A percentile compares a stretch with the other conserved stretches of the same genome.
These are phyloP conservation scores for Blepharisma japonicum DNA, from an alignment of 73 alveolate species.

Conservation along the genomic window DNA sequence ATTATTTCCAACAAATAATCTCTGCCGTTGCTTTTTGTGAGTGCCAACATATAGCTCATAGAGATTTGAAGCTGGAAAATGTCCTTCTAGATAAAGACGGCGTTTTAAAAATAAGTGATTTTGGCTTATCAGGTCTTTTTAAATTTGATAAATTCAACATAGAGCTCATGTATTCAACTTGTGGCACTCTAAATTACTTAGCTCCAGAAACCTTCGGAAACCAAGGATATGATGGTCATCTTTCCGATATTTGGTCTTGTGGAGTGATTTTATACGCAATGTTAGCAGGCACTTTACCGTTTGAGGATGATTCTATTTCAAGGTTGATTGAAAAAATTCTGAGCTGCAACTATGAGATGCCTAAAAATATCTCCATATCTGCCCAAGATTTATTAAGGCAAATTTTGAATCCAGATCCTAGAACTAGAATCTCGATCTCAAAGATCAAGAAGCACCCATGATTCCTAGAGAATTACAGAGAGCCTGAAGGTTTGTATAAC, in stretches of 20 bases:
- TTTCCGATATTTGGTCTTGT: conserved; percentile 24
- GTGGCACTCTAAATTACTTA: conserved; percentile 15
- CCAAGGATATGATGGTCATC: conserved; percentile 22
- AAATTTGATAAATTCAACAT: conserved; percentile 33
- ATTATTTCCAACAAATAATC: conserved; percentile 66
- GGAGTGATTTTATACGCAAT: conserved; percentile 44
- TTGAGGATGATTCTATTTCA: conserved; percentile 51
- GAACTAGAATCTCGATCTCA: conserved; percentile 36
- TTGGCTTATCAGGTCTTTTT: conserved; percentile 61
- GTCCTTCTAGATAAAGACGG: conserved; percentile 69
- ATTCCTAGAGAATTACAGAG: conserved; percentile 22
- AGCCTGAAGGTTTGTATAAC: background rate
- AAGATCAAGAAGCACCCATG: conserved; percentile 43
- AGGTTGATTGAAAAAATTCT: conserved; percentile 43
- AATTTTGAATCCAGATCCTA: conserved; percentile 39
- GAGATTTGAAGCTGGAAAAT: conserved; percentile 89
- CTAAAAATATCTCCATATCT: conserved; percentile 39
- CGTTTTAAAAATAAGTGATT: conserved; percentile 76
- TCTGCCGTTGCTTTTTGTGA: conserved; percentile 73
- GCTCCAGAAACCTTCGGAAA: conserved; percentile 26
- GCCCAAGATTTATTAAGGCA: conserved; percentile 36
- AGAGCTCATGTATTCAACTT: conserved; percentile 41
- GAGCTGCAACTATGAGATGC: conserved; percentile 33
- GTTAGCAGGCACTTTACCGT: conserved; percentile 81
- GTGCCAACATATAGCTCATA: conserved; percentile 68